Evolutionary conservation across 148 eudicot genomes (phyloP).

Genomic region (Rhododendron mucronatum): DNA sequence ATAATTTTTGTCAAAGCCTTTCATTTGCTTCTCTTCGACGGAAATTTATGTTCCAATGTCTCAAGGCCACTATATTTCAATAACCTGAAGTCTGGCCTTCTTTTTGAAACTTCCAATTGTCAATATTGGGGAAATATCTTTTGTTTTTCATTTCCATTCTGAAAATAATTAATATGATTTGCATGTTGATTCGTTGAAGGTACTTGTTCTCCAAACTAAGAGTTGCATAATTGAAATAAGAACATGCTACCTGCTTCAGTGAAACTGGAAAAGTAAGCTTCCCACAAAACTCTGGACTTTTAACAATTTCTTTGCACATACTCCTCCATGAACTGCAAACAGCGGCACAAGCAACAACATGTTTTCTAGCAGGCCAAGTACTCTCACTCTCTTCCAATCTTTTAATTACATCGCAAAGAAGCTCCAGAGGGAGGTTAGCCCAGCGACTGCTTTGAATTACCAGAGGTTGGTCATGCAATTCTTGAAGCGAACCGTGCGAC

Average conservation of each 20-base stretch:
- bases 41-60: background rate
- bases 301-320: constrained; percentile 61
- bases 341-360: constrained; percentile 57
- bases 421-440: constrained; percentile 60
- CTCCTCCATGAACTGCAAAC: constrained; percentile 62
- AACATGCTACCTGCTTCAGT: constrained; percentile 41
- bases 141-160: background rate
- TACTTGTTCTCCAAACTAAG: background rate
- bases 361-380: constrained; percentile 53
- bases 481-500: constrained; percentile 42
- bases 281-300: constrained; percentile 42
- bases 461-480: constrained; percentile 34
- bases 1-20: too few species aligned
- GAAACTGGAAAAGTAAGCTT: constrained; percentile 62
- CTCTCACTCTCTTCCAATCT: constrained; percentile 63
- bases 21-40: too few species aligned
- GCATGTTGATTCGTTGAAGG: background rate
- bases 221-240: background rate
- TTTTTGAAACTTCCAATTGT: background rate
- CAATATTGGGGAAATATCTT: background rate
- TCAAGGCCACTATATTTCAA: background rate
- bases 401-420: constrained; percentile 47
- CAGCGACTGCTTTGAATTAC: constrained; percentile 44
- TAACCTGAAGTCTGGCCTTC: background rate
- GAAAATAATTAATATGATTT: background rate